Percentiles rank a stretch among this genome's conserved stretches.
Conservation (phyloP, 2,329 filamentous ascomycete genomes). For the Fusarium euwallaceae region DNA sequence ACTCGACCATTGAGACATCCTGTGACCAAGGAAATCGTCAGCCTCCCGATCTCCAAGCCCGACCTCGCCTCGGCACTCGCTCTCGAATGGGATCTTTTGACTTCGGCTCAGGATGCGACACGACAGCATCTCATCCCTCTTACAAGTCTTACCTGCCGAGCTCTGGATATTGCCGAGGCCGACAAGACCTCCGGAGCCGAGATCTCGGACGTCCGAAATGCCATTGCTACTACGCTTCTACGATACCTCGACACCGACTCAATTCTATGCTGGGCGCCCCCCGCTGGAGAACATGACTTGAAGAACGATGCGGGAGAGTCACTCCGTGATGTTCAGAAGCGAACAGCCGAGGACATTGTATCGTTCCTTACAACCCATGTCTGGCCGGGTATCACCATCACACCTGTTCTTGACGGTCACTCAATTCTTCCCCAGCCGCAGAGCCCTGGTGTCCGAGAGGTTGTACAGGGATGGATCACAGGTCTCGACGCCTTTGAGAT, state of each 20-base stretch:
- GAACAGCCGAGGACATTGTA: conserved; percentile 77
- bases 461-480: conserved; percentile 82
- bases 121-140: conserved; percentile 91
- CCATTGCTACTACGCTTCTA: conserved; percentile 78
- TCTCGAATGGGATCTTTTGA: conserved; percentile 91
- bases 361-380: conserved; percentile 77
- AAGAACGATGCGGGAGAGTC: conserved; percentile 65
- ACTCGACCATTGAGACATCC: conserved; percentile 82
- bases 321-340: conserved; percentile 79
- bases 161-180: conserved; percentile 81
- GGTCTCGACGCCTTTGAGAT: conserved; percentile 83
- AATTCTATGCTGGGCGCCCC: conserved; percentile 86
- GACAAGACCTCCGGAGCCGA: conserved; percentile 59
- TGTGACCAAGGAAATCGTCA: conserved; percentile 77
- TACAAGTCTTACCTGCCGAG: conserved; percentile 86
- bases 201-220: conserved; percentile 68
- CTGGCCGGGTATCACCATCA: conserved; percentile 86
- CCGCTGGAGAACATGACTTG: conserved; percentile 62
- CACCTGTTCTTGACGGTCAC: conserved; percentile 82
- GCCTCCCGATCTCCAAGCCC: conserved; percentile 79
- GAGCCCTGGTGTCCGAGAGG: conserved; percentile 78
- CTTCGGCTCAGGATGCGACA: conserved; percentile 84
- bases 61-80: conserved; percentile 88
- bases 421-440: conserved; percentile 84
- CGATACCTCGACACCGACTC: conserved; percentile 94